Conservation (phyloP, 345 rosid species). For the Acer saccharum region DNA sequence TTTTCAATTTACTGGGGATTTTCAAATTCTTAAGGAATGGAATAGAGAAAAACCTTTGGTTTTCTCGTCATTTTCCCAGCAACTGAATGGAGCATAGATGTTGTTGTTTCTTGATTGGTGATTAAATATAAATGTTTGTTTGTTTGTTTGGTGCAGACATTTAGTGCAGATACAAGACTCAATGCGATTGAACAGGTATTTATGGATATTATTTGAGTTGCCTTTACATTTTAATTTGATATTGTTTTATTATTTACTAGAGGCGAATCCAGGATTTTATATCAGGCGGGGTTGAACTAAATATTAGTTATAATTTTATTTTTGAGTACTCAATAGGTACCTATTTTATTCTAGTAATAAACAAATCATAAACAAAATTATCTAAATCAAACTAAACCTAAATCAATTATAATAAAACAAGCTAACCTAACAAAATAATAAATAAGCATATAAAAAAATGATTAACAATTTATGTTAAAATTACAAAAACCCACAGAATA, state of each 20-base stretch:
- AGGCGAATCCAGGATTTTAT: no score
- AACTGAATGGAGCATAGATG: slow-evolving; percentile 16
- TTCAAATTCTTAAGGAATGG: not conserved
- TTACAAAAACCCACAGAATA: no score
- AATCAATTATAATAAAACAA: no score
- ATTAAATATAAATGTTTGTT: slow-evolving; percentile 8
- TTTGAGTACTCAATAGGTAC: no score
- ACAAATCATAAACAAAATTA: no score
- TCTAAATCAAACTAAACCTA: no score
- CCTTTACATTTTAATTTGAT: slow-evolving; percentile 6
- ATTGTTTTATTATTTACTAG: slow-evolving; percentile 9
- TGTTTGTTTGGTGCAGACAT: slow-evolving; percentile 60
- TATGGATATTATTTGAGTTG: not conserved
- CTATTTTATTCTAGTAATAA: no score
- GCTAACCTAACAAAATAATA: no score
- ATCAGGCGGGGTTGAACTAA: no score
- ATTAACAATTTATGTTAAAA: no score
- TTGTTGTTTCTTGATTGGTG: not conserved
- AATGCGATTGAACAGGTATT: slow-evolving; percentile 64
- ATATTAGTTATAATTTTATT: no score
- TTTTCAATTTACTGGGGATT: not conserved
- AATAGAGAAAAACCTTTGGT: not conserved
- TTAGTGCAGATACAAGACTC: slow-evolving; percentile 50
- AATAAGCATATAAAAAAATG: no score
- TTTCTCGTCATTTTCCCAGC: not conserved